Percentiles rank a stretch among this genome's conserved stretches.
Conservation (phyloP, 805 yeast genomes). For the Saccharomycopsis synnaedendra region DNA sequence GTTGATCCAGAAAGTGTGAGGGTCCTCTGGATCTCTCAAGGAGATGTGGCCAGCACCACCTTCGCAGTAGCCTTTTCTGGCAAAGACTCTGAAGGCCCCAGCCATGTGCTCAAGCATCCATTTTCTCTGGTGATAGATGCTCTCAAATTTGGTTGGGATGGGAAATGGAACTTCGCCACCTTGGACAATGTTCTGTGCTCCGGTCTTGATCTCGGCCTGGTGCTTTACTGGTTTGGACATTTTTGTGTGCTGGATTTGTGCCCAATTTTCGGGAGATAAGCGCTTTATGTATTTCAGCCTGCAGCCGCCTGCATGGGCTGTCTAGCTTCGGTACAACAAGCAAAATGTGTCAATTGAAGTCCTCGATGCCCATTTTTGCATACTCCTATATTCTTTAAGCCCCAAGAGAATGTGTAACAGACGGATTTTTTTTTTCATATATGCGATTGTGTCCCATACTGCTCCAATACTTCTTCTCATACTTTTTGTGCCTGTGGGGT, state of each 20-base stretch:
- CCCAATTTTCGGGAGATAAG: too few species aligned
- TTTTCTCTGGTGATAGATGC: constrained; percentile 36
- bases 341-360: too few species aligned
- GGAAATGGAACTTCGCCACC: constrained; percentile 41
- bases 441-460: too few species aligned
- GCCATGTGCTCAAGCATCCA: constrained; percentile 68
- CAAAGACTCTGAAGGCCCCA: constrained; percentile 73
- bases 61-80: constrained; percentile 64
- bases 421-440: too few species aligned
- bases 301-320: not conserved
- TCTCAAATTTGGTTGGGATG: constrained; percentile 38
- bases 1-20: constrained; percentile 80
- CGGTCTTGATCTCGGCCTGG: constrained; percentile 31
- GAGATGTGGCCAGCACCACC: constrained; percentile 85
- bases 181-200: constrained; percentile 49
- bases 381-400: too few species aligned
- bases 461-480: too few species aligned
- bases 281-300: not conserved
- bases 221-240: not conserved
- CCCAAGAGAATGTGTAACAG: too few species aligned
- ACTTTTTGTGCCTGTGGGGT: too few species aligned
- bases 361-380: too few species aligned
- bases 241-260: not conserved
- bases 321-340: not conserved
- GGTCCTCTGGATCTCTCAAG: constrained; percentile 71